A percentile compares a stretch with the other conserved stretches of the same genome.
Conservation (phyloP, 192 early-diverging fungal genomes). For the Spinellus fusiger region DNA sequence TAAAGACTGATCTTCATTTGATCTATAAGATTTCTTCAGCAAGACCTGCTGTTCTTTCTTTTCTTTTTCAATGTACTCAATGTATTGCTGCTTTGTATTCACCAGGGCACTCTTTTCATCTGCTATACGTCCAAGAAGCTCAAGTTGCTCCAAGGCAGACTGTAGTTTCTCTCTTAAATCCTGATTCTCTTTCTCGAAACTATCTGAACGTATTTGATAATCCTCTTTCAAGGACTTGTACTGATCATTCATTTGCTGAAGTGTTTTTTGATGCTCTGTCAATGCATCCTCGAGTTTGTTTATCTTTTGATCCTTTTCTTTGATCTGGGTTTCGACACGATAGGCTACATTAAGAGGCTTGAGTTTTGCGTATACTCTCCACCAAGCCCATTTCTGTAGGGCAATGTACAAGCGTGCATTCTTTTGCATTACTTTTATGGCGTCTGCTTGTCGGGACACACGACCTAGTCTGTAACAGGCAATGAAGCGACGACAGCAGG, state of each 20-base stretch:
- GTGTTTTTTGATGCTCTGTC: neutral
- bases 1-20: neutral
- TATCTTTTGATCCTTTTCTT: slow-evolving; percentile 10
- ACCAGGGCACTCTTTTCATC: neutral
- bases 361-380: slow-evolving; percentile 78
- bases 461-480: slow-evolving; percentile 55
- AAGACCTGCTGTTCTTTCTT: neutral
- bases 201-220: neutral
- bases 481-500: slow-evolving; percentile 79
- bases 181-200: neutral
- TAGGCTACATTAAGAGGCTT: slow-evolving; percentile 14
- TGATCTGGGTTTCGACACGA: slow-evolving; percentile 1
- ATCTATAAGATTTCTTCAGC: neutral
- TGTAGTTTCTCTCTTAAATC: neutral
- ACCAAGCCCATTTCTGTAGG: slow-evolving; percentile 89
- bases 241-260: neutral
- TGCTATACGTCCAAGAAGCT: neutral
- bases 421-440: slow-evolving; percentile 89
- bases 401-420: slow-evolving; percentile 90
- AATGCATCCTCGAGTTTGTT: slow-evolving; percentile 1
- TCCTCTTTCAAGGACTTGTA: neutral
- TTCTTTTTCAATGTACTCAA: neutral
- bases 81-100: neutral
- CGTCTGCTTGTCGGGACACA: slow-evolving; percentile 60
- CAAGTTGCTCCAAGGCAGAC: neutral